Evolutionary conservation across 2,329 filamentous ascomycete species (phyloP).

Genomic region (Diaporthe sp.): DNA sequence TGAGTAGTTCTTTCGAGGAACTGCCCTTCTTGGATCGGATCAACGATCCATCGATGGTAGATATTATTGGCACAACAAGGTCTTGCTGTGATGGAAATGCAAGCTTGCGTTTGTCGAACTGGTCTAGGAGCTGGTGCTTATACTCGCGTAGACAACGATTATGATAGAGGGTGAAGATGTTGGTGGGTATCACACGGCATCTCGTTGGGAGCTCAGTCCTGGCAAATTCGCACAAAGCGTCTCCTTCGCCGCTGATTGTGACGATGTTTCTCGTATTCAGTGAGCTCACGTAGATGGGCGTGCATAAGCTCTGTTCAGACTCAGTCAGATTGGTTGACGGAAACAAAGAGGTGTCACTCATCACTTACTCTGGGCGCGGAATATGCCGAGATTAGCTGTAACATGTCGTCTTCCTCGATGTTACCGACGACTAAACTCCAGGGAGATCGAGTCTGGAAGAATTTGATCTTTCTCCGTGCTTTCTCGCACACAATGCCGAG

Average conservation of each 20-base stretch:
- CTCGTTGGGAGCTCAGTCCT: neutral
- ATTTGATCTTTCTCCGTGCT: neutral
- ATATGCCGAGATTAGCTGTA: neutral
- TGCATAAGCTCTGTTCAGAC: neutral
- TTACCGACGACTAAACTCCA: conserved; percentile 5
- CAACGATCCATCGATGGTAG: neutral
- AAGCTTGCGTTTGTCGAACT: neutral
- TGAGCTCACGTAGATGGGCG: neutral
- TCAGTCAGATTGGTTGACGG: neutral
- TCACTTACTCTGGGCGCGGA: neutral
- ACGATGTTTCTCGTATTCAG: neutral
- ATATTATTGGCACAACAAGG: neutral
- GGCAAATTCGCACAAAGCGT: neutral
- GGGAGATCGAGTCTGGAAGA: neutral
- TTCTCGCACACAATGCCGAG: neutral
- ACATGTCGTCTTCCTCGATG: neutral
- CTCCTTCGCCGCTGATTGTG: conserved; percentile 1
- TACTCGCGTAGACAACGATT: neutral
- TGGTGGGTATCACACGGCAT: neutral
- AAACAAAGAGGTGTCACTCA: neutral
- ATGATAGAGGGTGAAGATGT: neutral
- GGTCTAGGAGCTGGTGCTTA: neutral
- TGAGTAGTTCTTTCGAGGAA: neutral
- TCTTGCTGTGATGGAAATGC: neutral
- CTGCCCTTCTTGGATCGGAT: neutral